phyloP scores from a whole-genome alignment of 2,329 filamentous ascomycete genomes.

The Colletotrichum simmondsii region DNA sequence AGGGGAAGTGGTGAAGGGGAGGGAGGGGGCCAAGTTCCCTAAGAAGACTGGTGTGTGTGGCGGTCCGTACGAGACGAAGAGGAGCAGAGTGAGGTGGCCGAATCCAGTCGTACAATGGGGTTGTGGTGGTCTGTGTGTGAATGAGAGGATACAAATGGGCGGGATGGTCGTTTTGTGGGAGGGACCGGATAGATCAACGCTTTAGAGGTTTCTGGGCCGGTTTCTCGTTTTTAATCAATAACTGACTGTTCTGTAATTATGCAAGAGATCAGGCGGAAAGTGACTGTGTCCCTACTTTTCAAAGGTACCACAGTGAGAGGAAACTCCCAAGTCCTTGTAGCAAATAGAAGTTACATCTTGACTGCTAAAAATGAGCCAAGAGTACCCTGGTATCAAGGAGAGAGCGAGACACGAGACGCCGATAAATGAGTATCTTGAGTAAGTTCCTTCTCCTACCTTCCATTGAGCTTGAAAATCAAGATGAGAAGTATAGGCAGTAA shows the following conservation, averaged over 20 bases:
- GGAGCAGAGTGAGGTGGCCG: too few relatives aligned
- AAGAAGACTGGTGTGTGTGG: not conserved
- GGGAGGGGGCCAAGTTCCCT: not conserved
- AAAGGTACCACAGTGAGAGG: not conserved
- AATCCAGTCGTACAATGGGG: not conserved
- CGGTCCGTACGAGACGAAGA: not conserved
- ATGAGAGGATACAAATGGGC: not conserved
- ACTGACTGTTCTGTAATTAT: not conserved
- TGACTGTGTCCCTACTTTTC: not conserved
- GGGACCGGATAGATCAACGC: not conserved
- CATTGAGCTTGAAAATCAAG: too few relatives aligned
- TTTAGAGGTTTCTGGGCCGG: not conserved
- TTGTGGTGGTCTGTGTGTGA: not conserved
- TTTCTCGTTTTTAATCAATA: not conserved
- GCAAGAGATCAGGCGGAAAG: not conserved
- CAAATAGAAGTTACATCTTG: too few relatives aligned
- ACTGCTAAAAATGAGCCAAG: too few relatives aligned
- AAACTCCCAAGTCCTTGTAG: not conserved
- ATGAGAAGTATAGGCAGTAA: too few relatives aligned
- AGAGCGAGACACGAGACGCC: too few relatives aligned
- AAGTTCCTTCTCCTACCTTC: too few relatives aligned
- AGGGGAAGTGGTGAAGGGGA: slow-evolving; percentile 14
- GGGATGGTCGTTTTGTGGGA: too few relatives aligned
- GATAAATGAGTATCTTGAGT: too few relatives aligned
- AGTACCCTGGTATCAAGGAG: too few relatives aligned